Evolutionary conservation across 495 filamentous ascomycete species (phyloP), one percentile per base, ranked within the genome.

Genomic region (Elaphomyces granulatus): DNA sequence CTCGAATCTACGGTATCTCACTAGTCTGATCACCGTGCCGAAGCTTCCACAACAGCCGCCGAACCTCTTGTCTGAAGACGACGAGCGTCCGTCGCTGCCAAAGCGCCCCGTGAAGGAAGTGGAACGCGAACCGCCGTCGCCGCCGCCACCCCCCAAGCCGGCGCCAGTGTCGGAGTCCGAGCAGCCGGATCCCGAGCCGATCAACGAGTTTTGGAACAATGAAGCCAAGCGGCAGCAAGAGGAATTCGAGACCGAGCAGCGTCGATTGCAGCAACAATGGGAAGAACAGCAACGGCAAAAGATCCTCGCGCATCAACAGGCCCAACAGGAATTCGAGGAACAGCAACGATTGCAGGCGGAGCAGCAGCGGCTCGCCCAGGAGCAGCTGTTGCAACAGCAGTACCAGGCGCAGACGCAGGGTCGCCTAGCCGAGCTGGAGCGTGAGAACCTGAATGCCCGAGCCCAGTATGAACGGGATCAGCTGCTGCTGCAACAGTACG

Each of bases 401-500:
- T 83, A 81, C 44, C 76, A 84, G 45, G 80, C 83, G 52, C 88
- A 95, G 44, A 94, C 87, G 0, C 86, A 96, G 51, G 92, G 90
- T 14, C 80, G 84, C 15, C 66, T 95, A 53, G 90, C 88, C 8
- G 87, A 98, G 62, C 66, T 98, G 15, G 88, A 98, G 60, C 82
- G 80, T 42, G 87, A 95, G 59, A 94, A 96, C 51, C 64, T 98
- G 20, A 88, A 90, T 51, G 87, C 90, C 4, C 74, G 88, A 26
- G 86, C 87, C 4, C 90, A 96, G 58, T 94, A 94, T 54, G 86
- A 95, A 54, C 78, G 81, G n/a, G 84, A 96, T 58, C 87, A 96
- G 55, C 62, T 98, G 37, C 83, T 95, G 81, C 72, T 98, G 30
- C 81, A 95, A 63, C 88, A 96, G 52, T 98, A 95, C 55, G 90